Evolutionary conservation across 768 basidiomycete genomes (phyloP).

Genomic region (Suillus cothurnatus): DNA sequence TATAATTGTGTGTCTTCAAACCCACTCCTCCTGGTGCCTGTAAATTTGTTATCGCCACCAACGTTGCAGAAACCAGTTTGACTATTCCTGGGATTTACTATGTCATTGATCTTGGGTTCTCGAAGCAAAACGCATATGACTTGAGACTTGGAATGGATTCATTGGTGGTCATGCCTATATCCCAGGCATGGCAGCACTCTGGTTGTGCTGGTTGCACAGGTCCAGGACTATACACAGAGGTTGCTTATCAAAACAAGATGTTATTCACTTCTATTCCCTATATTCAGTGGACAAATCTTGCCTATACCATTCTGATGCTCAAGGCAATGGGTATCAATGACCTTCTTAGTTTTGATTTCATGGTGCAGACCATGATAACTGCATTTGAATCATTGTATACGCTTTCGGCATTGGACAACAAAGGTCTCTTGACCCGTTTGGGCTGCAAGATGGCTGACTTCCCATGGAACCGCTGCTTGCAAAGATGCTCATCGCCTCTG

Average conservation of each 20-base stretch:
- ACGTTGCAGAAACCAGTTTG: slow-evolving; percentile 97
- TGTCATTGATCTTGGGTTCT: slow-evolving; percentile 97
- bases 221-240: slow-evolving; percentile 96
- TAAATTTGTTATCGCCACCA: slow-evolving; percentile 99
- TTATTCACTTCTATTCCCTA: slow-evolving; percentile 96
- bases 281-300: slow-evolving; percentile 93
- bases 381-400: slow-evolving; percentile 95
- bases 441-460: slow-evolving; percentile 99
- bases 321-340: slow-evolving; percentile 99
- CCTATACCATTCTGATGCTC: slow-evolving; percentile 89
- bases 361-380: slow-evolving; percentile 97
- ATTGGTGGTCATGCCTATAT: slow-evolving; percentile 97
- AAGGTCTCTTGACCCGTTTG: slow-evolving; percentile 90
- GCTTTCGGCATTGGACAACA: slow-evolving; percentile 93
- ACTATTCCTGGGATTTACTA: slow-evolving; percentile 99
- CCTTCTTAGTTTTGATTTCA: slow-evolving; percentile 96
- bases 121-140: slow-evolving; percentile 99
- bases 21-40: slow-evolving; percentile 98
- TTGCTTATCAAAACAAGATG: slow-evolving; percentile 99
- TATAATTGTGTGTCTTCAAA: slow-evolving; percentile 97
- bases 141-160: slow-evolving; percentile 98
- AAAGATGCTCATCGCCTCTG: slow-evolving; percentile 98
- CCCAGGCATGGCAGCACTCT: slow-evolving; percentile 92
- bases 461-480: slow-evolving; percentile 94
- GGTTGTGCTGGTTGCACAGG: slow-evolving; percentile 98